These are phyloP conservation scores for Diplodia sapinea DNA, from an alignment of 2,329 filamentous ascomycete species.

Conservation along the genomic window DNA sequence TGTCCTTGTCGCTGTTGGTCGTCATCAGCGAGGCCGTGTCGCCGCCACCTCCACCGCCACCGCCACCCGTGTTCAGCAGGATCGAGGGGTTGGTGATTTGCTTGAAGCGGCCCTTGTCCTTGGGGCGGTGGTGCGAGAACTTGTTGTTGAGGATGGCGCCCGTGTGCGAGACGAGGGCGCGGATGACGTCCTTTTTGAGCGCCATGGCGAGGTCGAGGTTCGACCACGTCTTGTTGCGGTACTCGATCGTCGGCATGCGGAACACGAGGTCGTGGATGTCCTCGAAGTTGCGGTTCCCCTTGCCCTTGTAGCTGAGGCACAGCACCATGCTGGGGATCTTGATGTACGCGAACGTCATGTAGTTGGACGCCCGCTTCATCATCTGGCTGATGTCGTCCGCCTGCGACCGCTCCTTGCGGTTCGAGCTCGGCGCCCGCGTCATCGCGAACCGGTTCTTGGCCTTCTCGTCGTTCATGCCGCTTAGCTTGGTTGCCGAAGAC, in stretches of 20 bases:
- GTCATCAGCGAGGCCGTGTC: constrained; percentile 2
- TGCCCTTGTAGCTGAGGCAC: constrained; percentile 95
- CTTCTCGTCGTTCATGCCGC: constrained; percentile 37
- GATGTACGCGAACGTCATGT: constrained; percentile 96
- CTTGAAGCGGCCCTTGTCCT: constrained; percentile 77
- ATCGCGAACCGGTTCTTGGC: constrained; percentile 46
- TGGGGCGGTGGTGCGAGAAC: constrained; percentile 85
- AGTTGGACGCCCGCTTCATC: constrained; percentile 93
- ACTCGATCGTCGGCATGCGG: constrained; percentile 90
- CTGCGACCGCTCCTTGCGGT: constrained; percentile 59
- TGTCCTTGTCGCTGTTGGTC: constrained; percentile 34
- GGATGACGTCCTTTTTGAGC: constrained; percentile 92
- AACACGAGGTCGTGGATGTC: constrained; percentile 98
- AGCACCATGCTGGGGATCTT: constrained; percentile 94
- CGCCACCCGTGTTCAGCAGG: constrained; percentile 54
- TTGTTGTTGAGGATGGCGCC: constrained; percentile 98
- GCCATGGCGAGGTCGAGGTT: constrained; percentile 92
- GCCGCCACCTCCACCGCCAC: not conserved
- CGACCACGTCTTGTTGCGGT: constrained; percentile 98
- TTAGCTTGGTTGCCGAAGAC: constrained; percentile 38
- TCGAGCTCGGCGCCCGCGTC: constrained; percentile 48
- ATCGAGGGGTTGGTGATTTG: constrained; percentile 83
- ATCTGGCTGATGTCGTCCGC: constrained; percentile 95
- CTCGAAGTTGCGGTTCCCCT: constrained; percentile 91
- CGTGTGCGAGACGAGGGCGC: constrained; percentile 91